Base-by-base conservation (phyloP, 2,329 filamentous ascomycete genomes). In the Hysterium pulicare region DNA sequence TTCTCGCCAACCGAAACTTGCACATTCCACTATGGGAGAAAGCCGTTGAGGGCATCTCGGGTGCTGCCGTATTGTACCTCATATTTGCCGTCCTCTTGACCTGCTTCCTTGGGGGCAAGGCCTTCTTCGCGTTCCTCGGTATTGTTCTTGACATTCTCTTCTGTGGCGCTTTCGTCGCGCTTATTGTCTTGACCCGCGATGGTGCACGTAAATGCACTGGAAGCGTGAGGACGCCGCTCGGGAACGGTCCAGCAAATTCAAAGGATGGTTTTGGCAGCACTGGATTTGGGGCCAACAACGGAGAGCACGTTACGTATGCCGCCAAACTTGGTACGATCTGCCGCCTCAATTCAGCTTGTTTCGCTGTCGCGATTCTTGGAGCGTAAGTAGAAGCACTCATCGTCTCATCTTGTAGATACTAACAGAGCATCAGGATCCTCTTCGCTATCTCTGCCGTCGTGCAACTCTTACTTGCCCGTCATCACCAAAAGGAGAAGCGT, bases 81-180 rank as follows among this genome's bases (percentile, higher is more conserved):
- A 69, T 88, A 46, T 66, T 84, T 40, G 86, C 82, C n/a, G 71
- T 88, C 11, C 51, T 93, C 23, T 71, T 94, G 28, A 83, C 91
- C 7, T 89, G 87, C 73, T 93, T 81, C 61, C 70, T 95, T 5
- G 88, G 86, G 26, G 89, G 89, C 21, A 77, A 86, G 47, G 73
- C 77, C 4, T 74, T 91, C 65, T 84, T 90, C 46, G 86, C 86
- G 3, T 75, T 84, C 58, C 50, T 93, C 41, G 86, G 80, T 49
- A 80, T 95, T 49, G 47, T 90, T 19, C 73, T 96, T 36, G 88
- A 96, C 59, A 56, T 93, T 40, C 78, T 78, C 57, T 95, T 95
- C 67, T 71, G 81, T 40, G 87, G 78, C 31, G 81, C 75, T 45
- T 93, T 93, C 73, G 79, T 94, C 59, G 94, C 90, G 59, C 79